Evolutionary conservation across 179 eudicot genomes (phyloP), one percentile per base, ranked within the genome.

Genomic region (Silene noctiflora): DNA sequence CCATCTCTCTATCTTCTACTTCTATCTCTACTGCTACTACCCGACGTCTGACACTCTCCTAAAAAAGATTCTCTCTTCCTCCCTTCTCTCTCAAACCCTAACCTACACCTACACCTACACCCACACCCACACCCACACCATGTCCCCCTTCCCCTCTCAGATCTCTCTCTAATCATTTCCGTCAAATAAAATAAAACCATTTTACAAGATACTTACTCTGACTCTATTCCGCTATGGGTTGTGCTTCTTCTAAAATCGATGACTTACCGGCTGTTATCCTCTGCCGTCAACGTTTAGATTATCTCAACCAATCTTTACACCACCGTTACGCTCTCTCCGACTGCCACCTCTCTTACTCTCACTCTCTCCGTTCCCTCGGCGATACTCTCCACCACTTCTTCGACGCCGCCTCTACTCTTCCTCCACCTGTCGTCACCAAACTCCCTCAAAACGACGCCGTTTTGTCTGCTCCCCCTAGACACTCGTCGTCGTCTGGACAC

Each of bases 191-290:
- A 39, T 39, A 4, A 22, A 39, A 39, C 44, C 35, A 20, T 13
- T 69, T 31, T 24, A 8, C 8, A 8, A 8, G 1, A 39, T 10
- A 39, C 46, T 39, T 16, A 29, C 55, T 35, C 46, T 39, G 11
- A 29, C 55, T 35, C 39, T 8, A 12, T 0, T 4, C 2, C 2
- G 21, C 16, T 3, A 94, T 95, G 99, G 99, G 99, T 22, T 95
- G 99, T 46, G 84, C 90, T 0, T 81, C 74, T 76, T 95, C 99
- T 1, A 95, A 95, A 77, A 76, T 80, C 31, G 99, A 95, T 61
- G 99, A 95, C 66, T 76, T 85, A 0, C 97, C 96, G 79, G 99
- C 98, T 74, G 92, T 95, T 8, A 78, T 67, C 0, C 84, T 93
- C 1, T 95, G 99, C 85, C 89, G 93, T 0, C 84, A 91, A 0